These are phyloP conservation scores for Ogataea paradorogensis DNA, from an alignment of 805 yeast genomes.

Conservation along the genomic window DNA sequence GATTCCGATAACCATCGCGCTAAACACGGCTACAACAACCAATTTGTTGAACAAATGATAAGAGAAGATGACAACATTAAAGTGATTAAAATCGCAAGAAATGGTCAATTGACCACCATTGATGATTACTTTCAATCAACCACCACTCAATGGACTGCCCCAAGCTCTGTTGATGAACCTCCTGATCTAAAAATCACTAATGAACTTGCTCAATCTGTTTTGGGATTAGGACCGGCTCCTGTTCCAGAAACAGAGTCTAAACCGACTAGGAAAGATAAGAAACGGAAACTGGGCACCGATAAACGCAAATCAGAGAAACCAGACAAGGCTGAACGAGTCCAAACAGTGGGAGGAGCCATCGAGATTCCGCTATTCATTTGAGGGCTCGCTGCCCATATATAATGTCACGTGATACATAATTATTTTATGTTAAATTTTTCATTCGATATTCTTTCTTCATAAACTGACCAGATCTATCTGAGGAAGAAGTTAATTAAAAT, in stretches of 20 bases:
- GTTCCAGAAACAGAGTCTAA: constrained; percentile 1
- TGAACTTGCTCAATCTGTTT: constrained; percentile 28
- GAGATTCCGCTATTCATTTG: constrained; percentile 44
- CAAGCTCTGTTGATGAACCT: constrained; percentile 3
- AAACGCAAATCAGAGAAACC: constrained; percentile 7
- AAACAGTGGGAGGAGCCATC: constrained; percentile 42
- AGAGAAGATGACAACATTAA: constrained; percentile 33
- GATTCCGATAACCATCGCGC: constrained; percentile 11
- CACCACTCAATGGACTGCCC: not conserved
- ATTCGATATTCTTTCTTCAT: constrained; percentile 4
- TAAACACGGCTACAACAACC: constrained; percentile 27
- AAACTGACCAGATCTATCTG: constrained; percentile 40
- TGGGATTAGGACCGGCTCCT: constrained; percentile 18
- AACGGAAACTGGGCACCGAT: constrained; percentile 6
- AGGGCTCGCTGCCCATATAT: constrained; percentile 10
- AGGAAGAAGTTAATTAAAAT: constrained; percentile 42
- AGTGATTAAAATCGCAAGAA: constrained; percentile 25
- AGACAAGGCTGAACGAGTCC: constrained; percentile 26
- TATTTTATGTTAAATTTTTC: constrained; percentile 11
- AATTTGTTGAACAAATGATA: constrained; percentile 30
- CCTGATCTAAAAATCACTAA: constrained; percentile 22
- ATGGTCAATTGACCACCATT: constrained; percentile 28
- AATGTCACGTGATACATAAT: constrained; percentile 16
- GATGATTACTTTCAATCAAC: constrained; percentile 28
- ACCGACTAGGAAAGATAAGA: constrained; percentile 5